Percentiles rank a stretch among this genome's conserved stretches.
These are phyloP conservation scores for Poa pratensis DNA, from an alignment of 176 grass and related monocot species.

Conservation along the genomic window DNA sequence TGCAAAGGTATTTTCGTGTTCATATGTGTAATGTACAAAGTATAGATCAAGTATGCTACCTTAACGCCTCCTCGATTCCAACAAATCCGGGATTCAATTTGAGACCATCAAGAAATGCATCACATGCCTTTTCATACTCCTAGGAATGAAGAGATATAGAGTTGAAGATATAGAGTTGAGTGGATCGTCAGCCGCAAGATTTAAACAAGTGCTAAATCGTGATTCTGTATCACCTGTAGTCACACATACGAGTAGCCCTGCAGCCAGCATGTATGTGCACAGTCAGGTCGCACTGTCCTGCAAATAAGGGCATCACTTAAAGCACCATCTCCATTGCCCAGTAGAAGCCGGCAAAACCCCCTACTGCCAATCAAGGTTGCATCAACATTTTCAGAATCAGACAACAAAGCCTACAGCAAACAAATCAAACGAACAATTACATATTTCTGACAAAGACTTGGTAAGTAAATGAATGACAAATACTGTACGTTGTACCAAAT, in stretches of 20 bases:
- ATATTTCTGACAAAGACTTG: background rate
- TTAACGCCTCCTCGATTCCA: conserved; percentile 35
- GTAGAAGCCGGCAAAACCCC: background rate
- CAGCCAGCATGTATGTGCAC: background rate
- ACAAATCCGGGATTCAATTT: conserved; percentile 30
- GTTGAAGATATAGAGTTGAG: background rate
- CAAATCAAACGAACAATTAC: background rate
- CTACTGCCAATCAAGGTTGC: background rate
- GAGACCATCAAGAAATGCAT: conserved; percentile 47
- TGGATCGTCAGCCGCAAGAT: background rate
- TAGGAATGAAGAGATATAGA: background rate
- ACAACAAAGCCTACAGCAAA: background rate
- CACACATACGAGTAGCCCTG: background rate
- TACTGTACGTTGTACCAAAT: background rate
- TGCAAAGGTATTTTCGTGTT: background rate
- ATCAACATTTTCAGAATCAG: background rate
- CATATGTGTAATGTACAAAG: background rate
- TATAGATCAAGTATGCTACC: background rate
- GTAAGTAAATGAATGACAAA: background rate
- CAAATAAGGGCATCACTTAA: background rate
- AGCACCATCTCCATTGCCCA: background rate
- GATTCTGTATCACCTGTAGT: conserved; percentile 14
- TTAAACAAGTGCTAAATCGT: background rate
- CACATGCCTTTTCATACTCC: conserved; percentile 51
- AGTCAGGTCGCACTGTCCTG: background rate